Conservation (phyloP, 257 asterid genomes). For the Asclepias syriaca region DNA sequence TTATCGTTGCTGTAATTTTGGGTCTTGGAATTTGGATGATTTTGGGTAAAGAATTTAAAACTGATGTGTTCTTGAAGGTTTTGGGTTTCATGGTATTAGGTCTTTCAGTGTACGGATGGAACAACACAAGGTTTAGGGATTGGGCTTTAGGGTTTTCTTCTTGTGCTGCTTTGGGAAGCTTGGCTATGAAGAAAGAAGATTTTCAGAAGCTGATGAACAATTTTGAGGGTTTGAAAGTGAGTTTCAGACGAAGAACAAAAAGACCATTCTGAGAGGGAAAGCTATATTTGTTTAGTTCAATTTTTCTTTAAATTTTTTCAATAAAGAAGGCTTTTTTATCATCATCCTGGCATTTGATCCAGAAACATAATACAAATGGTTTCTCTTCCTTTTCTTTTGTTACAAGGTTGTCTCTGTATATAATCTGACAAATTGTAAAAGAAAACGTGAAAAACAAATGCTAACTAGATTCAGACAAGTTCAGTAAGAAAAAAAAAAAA, state of each 20-base stretch:
- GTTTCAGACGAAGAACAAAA: constrained; percentile 4
- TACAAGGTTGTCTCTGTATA: neutral
- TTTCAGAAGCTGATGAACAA: constrained; percentile 18
- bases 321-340: neutral
- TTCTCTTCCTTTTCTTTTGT: neutral
- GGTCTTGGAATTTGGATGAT: constrained; percentile 43
- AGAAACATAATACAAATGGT: neutral
- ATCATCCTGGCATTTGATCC: neutral
- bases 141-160: constrained; percentile 71
- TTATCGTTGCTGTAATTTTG: constrained; percentile 35
- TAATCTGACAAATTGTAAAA: neutral
- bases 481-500: neutral
- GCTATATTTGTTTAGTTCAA: no score
- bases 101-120: constrained; percentile 52
- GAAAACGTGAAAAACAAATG: neutral
- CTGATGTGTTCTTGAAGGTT: constrained; percentile 30
- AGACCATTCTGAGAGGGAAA: neutral
- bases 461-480: neutral
- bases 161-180: constrained; percentile 51
- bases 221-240: neutral
- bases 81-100: constrained; percentile 53
- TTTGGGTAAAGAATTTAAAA: constrained; percentile 36
- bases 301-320: neutral
- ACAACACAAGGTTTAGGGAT: constrained; percentile 48
- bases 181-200: constrained; percentile 41